phyloP scores from a whole-genome alignment of 257 asterid genomes.

The Galeopsis tetrahit region DNA sequence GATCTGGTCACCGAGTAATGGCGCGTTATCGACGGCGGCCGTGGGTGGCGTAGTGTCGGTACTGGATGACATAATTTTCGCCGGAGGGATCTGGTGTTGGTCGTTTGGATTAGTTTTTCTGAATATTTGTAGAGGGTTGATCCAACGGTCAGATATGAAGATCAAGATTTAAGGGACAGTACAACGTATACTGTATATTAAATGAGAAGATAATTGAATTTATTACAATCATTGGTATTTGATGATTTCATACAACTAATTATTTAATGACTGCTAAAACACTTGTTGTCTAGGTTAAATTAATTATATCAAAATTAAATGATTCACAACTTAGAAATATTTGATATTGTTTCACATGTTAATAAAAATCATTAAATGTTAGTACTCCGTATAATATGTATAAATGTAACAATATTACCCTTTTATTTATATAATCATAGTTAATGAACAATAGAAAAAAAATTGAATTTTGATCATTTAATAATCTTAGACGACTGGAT shows the following conservation, averaged over 20 bases:
- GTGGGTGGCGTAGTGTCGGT: constrained; percentile 29
- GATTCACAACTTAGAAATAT: neutral
- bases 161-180: constrained; percentile 13
- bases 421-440: no score
- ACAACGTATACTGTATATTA: neutral
- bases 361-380: no score
- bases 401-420: no score
- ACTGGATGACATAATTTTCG: constrained; percentile 39
- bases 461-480: no score
- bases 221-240: neutral
- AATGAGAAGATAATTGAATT: neutral
- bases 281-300: neutral
- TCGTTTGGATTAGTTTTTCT: constrained; percentile 25
- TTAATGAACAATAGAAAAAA: no score
- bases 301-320: neutral
- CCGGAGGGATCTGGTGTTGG: constrained; percentile 31
- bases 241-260: neutral
- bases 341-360: no score
- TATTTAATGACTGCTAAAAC: neutral
- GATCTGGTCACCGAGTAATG: constrained; percentile 61
- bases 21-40: constrained; percentile 53
- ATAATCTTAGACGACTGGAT: no score
- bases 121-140: constrained; percentile 9
- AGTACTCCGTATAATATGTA: no score
- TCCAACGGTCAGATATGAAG: constrained; percentile 39